Percentiles rank a stretch among this genome's conserved stretches.
These are phyloP conservation scores for Aspergillus piperis DNA, from an alignment of 2,329 filamentous ascomycete species.

Conservation along the genomic window DNA sequence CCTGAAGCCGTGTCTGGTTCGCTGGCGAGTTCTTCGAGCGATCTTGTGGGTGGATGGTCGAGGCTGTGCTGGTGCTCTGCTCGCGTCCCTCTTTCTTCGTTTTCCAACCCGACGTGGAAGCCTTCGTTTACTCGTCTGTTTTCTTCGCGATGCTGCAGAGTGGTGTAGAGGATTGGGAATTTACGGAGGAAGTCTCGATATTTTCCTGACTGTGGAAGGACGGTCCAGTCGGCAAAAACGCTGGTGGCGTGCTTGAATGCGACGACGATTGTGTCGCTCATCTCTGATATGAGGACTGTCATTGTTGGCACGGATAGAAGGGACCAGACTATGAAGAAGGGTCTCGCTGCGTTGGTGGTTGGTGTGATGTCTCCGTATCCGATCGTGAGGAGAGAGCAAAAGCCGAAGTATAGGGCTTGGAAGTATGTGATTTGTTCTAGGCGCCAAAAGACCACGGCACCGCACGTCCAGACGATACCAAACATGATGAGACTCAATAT, in stretches of 20 bases:
- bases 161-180: conserved; percentile 44
- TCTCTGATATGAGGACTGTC: conserved; percentile 81
- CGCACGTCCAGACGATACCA: conserved; percentile 75
- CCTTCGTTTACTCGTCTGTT: conserved; percentile 51
- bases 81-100: conserved; percentile 25
- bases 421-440: conserved; percentile 71
- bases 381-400: conserved; percentile 78
- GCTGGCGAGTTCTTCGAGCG: conserved; percentile 50
- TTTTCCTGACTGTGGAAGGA: conserved; percentile 63
- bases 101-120: conserved; percentile 45
- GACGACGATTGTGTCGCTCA: conserved; percentile 77
- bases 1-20: conserved; percentile 38
- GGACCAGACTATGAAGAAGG: conserved; percentile 94
- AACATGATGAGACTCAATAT: conserved; percentile 68
- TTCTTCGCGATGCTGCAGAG: conserved; percentile 43
- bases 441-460: conserved; percentile 72
- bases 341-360: conserved; percentile 72
- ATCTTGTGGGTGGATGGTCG: conserved; percentile 12
- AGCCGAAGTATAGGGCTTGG: conserved; percentile 80
- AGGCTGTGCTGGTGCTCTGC: neutral
- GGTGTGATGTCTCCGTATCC: conserved; percentile 83
- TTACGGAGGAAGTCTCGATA: conserved; percentile 54
- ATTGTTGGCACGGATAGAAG: conserved; percentile 82
- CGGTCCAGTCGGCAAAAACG: conserved; percentile 63
- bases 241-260: conserved; percentile 65